A percentile compares a stretch with the other conserved stretches of the same genome.
phyloP scores from a whole-genome alignment of 192 early-diverging fungal species.

The Backusella sp. region DNA sequence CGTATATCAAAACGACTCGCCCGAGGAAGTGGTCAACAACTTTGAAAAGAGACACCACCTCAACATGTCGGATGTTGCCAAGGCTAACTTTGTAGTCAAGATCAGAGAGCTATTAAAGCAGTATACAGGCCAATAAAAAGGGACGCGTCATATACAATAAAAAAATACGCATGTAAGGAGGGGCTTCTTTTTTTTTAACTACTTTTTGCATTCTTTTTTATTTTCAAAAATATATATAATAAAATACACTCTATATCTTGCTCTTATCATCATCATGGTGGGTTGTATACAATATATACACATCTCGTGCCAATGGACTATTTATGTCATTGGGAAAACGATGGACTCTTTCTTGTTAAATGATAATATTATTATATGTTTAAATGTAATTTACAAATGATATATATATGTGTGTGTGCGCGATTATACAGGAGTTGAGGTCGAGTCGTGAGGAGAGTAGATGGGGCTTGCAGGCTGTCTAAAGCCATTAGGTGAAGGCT shows the following conservation, averaged over 20 bases:
- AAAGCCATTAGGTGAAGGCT: not conserved
- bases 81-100: not conserved
- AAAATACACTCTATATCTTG: too few species aligned
- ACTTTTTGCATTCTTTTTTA: not conserved
- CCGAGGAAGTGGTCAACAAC: not conserved
- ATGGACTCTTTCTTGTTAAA: too few species aligned
- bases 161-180: not conserved
- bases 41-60: slow-evolving; percentile 21
- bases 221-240: too few species aligned
- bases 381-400: not conserved
- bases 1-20: slow-evolving; percentile 18
- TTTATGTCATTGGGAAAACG: too few species aligned
- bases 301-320: too few species aligned
- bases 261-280: too few species aligned
- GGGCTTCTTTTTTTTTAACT: not conserved
- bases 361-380: too few species aligned
- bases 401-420: not conserved
- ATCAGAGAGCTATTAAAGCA: slow-evolving; percentile 1
- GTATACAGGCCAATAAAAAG: not conserved
- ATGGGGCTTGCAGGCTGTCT: not conserved
- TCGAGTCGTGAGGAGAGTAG: not conserved
- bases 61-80: slow-evolving; percentile 3
- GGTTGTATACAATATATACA: too few species aligned
- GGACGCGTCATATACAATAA: not conserved
- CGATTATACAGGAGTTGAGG: not conserved